phyloP scores from a whole-genome alignment of 192 early-diverging fungal genomes.

The Rhizophagus sp. region DNA sequence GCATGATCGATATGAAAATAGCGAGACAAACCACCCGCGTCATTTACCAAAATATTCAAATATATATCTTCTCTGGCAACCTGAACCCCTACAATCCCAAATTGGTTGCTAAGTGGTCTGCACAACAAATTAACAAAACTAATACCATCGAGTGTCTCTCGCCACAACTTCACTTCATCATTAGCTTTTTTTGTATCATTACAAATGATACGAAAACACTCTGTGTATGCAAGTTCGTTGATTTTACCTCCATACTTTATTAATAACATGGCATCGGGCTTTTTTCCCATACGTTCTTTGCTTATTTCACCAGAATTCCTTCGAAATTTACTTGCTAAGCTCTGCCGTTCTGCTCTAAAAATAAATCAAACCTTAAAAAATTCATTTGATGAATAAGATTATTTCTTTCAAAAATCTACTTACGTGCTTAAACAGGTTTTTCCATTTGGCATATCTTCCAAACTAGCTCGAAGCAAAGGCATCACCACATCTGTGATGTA shows the following conservation, averaged over 20 bases:
- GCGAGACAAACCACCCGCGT: background rate
- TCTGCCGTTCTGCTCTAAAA: no score
- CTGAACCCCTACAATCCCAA: slow-evolving; percentile 2
- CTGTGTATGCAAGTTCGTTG: background rate
- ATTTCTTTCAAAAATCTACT: no score
- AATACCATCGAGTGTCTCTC: slow-evolving; percentile 5
- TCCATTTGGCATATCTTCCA: background rate
- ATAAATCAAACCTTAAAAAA: no score
- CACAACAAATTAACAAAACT: background rate
- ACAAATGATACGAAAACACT: background rate
- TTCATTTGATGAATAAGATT: no score
- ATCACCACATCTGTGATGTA: background rate
- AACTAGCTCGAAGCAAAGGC: background rate
- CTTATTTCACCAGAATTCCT: no score
- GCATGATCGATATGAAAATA: slow-evolving; percentile 15
- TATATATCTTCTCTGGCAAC: background rate
- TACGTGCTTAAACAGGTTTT: no score
- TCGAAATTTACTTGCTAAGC: no score
- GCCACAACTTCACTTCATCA: background rate
- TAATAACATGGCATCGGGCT: no score
- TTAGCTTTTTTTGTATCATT: background rate
- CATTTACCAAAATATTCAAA: background rate
- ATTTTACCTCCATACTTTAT: no score
- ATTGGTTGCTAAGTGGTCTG: background rate
- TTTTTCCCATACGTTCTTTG: background rate